Conservation (phyloP, 2,329 filamentous ascomycete genomes). For the Sporothrix globosa region DNA sequence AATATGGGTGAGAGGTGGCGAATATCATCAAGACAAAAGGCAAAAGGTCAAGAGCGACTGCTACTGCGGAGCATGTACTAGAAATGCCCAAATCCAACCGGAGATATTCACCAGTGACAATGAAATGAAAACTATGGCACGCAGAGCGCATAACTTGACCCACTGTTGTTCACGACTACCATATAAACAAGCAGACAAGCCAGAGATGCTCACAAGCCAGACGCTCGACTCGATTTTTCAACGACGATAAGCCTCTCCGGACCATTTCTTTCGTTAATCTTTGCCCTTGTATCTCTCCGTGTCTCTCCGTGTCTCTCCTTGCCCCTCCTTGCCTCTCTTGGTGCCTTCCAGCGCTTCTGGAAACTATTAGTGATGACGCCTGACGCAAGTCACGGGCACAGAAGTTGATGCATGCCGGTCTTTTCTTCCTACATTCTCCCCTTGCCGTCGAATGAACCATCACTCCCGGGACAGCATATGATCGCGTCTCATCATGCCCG, state of each 20-base stretch:
- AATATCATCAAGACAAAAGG: conserved; percentile 6
- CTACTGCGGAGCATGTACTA: neutral
- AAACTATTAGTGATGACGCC: neutral
- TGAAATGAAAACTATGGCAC: neutral
- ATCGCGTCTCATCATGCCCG: neutral
- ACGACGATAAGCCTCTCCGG: neutral
- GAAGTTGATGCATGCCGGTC: neutral
- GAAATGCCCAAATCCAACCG: neutral
- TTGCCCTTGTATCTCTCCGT: too few species aligned
- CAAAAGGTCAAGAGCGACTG: neutral
- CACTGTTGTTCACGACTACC: neutral
- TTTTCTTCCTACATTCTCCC: neutral
- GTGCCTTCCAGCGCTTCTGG: conserved; percentile 8
- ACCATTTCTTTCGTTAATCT: neutral
- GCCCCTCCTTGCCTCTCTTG: neutral
- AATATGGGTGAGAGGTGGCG: neutral
- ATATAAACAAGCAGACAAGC: neutral
- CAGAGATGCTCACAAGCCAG: neutral
- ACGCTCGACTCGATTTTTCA: neutral
- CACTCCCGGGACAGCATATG: neutral
- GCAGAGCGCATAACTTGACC: neutral
- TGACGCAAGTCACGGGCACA: conserved; percentile 9
- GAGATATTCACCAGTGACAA: neutral
- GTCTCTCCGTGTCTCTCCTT: neutral
- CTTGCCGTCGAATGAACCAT: neutral